A percentile compares a stretch with the other conserved stretches of the same genome.
These are phyloP conservation scores for Chionographis japonica DNA, from an alignment of 106 monocot genomes.

Conservation along the genomic window DNA sequence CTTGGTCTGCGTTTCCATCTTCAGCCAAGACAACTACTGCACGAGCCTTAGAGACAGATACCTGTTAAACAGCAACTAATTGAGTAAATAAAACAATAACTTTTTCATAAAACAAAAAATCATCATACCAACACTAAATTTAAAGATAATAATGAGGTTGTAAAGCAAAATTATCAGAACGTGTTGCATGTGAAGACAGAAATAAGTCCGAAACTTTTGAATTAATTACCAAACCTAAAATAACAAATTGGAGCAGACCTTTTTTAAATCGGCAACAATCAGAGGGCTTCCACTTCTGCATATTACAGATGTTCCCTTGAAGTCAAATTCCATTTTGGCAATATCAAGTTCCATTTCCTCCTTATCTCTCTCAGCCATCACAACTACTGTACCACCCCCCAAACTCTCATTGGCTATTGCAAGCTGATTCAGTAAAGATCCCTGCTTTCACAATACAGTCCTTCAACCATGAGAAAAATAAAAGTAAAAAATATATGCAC, in stretches of 20 bases:
- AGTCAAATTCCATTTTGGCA: conserved; percentile 73
- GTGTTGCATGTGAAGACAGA: background rate
- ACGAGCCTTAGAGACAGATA: conserved; percentile 69
- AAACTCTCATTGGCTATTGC: conserved; percentile 70
- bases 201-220: too few relatives aligned
- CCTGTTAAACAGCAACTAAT: conserved; percentile 21
- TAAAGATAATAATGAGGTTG: background rate
- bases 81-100: background rate
- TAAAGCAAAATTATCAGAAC: background rate
- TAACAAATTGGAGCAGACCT: conserved; percentile 26
- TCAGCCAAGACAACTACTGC: conserved; percentile 65
- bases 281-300: conserved; percentile 80
- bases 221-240: too few relatives aligned
- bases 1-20: conserved; percentile 76
- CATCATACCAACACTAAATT: background rate
- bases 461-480: background rate
- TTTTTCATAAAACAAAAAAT: background rate
- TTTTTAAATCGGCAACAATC: conserved; percentile 66
- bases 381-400: conserved; percentile 57
- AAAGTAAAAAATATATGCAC: background rate
- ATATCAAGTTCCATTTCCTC: conserved; percentile 80
- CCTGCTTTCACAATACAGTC: conserved; percentile 23
- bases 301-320: conserved; percentile 66
- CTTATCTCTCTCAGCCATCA: conserved; percentile 77
- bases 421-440: conserved; percentile 63